Evolutionary conservation across 176 grass and related monocot species (phyloP).

Genomic region (Pharus latifolius): DNA sequence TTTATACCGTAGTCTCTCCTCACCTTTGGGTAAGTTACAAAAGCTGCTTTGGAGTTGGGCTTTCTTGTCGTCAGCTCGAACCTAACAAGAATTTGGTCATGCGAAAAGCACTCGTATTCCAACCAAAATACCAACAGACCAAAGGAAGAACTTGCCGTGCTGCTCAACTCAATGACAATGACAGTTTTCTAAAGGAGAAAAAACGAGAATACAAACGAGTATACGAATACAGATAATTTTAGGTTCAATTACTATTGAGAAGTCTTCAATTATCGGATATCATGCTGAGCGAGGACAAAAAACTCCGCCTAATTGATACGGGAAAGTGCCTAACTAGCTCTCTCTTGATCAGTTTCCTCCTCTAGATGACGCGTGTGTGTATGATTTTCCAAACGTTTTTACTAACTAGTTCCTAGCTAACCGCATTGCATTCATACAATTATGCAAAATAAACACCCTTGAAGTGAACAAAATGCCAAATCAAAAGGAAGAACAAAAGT

Average conservation of each 20-base stretch:
- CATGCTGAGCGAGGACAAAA: too few species aligned
- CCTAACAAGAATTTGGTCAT: slow-evolving; percentile 5
- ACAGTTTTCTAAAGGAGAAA: too few species aligned
- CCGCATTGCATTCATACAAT: too few species aligned
- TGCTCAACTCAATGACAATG: too few species aligned
- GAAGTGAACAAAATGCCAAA: background rate
- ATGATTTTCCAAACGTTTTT: background rate
- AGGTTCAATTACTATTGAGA: too few species aligned
- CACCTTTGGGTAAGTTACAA: too few species aligned
- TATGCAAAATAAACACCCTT: background rate
- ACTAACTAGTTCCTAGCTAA: background rate
- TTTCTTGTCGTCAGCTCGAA: slow-evolving; percentile 15
- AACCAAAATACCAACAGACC: slow-evolving; percentile 10
- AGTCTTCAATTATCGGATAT: too few species aligned
- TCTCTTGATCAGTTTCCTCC: background rate
- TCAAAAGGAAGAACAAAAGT: background rate
- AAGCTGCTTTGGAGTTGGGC: background rate
- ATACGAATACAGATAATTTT: too few species aligned
- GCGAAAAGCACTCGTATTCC: background rate
- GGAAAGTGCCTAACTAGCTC: background rate
- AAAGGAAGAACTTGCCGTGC: background rate
- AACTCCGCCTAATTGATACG: too few species aligned
- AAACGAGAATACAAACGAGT: too few species aligned
- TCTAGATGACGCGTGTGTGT: background rate
- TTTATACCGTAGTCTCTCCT: too few species aligned